Percentiles rank a stretch among this genome's conserved stretches.
These are phyloP conservation scores for Cantharellus anzutake DNA, from an alignment of 768 basidiomycete species.

Conservation along the genomic window DNA sequence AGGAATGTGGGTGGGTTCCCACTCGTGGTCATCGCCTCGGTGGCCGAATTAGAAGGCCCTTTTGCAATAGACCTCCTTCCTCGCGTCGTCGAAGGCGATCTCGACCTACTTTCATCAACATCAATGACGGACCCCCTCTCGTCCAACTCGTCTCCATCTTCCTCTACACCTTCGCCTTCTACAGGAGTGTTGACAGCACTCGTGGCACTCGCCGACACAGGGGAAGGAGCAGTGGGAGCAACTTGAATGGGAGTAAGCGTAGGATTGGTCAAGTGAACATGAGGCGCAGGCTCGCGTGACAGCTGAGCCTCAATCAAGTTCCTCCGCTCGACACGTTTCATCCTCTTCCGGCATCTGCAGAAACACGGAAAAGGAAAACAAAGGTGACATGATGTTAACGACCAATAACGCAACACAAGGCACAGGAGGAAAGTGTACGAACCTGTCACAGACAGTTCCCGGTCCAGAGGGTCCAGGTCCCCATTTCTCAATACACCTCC, in stretches of 20 bases:
- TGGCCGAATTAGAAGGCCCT: no score
- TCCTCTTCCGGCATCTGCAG: constrained; percentile 57
- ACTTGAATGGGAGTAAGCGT: background rate
- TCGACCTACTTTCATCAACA: no score
- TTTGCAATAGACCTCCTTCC: no score
- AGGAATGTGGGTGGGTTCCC: no score
- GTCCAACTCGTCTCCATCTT: constrained; percentile 3
- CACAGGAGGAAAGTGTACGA: background rate
- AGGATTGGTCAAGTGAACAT: background rate
- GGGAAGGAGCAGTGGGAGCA: background rate
- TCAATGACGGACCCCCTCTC: no score
- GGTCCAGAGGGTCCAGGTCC: constrained; percentile 70
- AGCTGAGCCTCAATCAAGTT: constrained; percentile 18
- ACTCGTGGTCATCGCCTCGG: no score
- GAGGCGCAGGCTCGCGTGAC: background rate
- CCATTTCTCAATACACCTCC: constrained; percentile 78
- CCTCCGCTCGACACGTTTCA: constrained; percentile 64
- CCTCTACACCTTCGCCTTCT: constrained; percentile 4
- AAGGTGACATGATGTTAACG: background rate
- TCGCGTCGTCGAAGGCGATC: no score
- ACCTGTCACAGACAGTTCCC: constrained; percentile 69
- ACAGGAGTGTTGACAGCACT: background rate
- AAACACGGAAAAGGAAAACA: background rate
- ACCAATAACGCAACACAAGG: background rate
- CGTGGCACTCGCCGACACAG: background rate